phyloP scores from a whole-genome alignment of 768 basidiomycete genomes.

The Gyrodon lividus region DNA sequence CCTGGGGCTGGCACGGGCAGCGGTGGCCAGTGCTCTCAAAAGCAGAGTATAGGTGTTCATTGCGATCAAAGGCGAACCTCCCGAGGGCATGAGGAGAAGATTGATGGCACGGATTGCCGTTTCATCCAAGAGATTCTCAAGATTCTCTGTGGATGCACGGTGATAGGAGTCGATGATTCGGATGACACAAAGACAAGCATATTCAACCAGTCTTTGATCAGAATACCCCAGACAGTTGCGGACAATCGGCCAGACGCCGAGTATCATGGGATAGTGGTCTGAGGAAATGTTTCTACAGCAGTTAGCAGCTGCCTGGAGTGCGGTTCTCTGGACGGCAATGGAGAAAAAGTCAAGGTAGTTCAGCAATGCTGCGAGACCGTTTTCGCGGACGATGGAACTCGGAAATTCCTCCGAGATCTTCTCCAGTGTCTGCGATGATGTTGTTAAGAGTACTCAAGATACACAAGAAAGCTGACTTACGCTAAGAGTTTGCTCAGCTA shows the following conservation, averaged over 20 bases:
- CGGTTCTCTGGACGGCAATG: constrained; percentile 95
- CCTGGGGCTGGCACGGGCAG: constrained; percentile 84
- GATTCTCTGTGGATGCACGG: constrained; percentile 77
- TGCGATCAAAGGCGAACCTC: constrained; percentile 82
- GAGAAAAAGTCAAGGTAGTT: constrained; percentile 99
- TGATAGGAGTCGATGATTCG: constrained; percentile 91
- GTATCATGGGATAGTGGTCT: constrained; percentile 88
- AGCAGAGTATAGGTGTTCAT: constrained; percentile 86
- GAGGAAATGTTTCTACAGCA: constrained; percentile 91
- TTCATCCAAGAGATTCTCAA: constrained; percentile 81
- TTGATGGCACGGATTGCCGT: constrained; percentile 83
- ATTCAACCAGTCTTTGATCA: constrained; percentile 97
- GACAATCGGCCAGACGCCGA: constrained; percentile 88
- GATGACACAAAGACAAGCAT: constrained; percentile 91
- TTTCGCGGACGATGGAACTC: constrained; percentile 92
- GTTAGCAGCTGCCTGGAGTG: constrained; percentile 93
- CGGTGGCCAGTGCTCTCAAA: constrained; percentile 82
- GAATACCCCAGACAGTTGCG: constrained; percentile 89
- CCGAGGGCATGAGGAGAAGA: constrained; percentile 79
- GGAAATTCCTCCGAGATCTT: constrained; percentile 99
- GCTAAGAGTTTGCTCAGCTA: constrained; percentile 96
- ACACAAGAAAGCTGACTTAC: constrained; percentile 51
- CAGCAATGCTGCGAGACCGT: constrained; percentile 87
- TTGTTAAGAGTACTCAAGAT: constrained; percentile 11
- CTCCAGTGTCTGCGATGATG: constrained; percentile 75